Percentiles rank a stretch among this genome's conserved stretches.
Evolutionary conservation across 305 asterid genomes (phyloP).

Genomic region (Salvia sclarea): DNA sequence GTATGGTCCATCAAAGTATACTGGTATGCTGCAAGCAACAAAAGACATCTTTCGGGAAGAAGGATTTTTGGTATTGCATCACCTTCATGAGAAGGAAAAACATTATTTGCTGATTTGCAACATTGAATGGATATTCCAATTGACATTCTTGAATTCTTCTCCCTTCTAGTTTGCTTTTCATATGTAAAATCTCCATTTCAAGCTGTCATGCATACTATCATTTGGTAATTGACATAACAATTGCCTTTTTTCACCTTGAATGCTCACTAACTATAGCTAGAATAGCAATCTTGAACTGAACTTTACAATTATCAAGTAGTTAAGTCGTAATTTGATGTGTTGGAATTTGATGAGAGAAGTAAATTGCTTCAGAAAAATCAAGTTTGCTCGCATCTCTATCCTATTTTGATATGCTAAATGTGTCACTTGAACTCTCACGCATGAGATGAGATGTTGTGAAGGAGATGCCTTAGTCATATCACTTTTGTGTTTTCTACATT

Average conservation of each 20-base stretch:
- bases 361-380: too few species aligned
- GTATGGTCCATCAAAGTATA: slow-evolving; percentile 64
- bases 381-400: too few species aligned
- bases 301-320: too few species aligned
- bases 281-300: background rate
- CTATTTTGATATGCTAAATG: too few species aligned
- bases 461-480: too few species aligned
- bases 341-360: too few species aligned
- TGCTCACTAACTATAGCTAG: background rate
- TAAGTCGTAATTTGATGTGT: too few species aligned
- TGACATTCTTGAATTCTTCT: background rate
- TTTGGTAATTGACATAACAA: background rate
- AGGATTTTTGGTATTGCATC: slow-evolving; percentile 64
- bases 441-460: too few species aligned
- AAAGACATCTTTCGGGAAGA: slow-evolving; percentile 88
- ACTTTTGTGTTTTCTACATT: background rate
- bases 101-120: background rate
- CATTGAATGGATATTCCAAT: background rate
- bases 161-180: background rate
- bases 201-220: background rate
- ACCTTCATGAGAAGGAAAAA: background rate
- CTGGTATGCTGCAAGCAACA: slow-evolving; percentile 83
- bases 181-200: background rate
- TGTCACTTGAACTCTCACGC: too few species aligned
- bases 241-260: background rate